Conservation (phyloP, 2,329 filamentous ascomycete species). For the Fusarium palustre region DNA sequence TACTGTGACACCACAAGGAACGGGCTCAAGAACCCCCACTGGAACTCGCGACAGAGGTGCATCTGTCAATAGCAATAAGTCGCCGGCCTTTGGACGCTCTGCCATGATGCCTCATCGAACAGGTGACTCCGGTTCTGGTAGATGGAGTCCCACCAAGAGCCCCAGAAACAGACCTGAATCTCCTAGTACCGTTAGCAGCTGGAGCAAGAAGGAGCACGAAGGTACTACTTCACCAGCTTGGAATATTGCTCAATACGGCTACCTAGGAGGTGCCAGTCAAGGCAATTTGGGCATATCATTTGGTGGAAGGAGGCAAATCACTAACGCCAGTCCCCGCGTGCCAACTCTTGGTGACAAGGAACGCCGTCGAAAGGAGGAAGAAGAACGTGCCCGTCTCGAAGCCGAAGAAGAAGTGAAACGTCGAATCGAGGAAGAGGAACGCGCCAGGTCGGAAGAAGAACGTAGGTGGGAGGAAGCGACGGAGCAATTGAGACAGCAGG, state of each 20-base stretch:
- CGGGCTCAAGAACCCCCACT: constrained; percentile 66
- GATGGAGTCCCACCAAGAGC: constrained; percentile 72
- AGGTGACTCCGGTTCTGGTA: constrained; percentile 66
- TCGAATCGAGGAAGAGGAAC: constrained; percentile 72
- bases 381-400: constrained; percentile 67
- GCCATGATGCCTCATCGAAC: constrained; percentile 62
- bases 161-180: constrained; percentile 66
- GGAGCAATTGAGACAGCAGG: constrained; percentile 67
- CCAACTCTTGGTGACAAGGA: constrained; percentile 89
- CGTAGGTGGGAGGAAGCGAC: constrained; percentile 75
- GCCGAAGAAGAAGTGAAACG: constrained; percentile 65
- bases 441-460: constrained; percentile 71
- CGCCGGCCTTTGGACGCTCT: constrained; percentile 59
- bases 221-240: constrained; percentile 86
- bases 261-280: constrained; percentile 97
- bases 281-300: constrained; percentile 95
- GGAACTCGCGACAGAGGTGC: constrained; percentile 59
- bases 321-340: constrained; percentile 80
- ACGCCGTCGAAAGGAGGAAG: constrained; percentile 70
- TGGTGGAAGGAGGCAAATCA: constrained; percentile 92
- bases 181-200: constrained; percentile 77
- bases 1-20: constrained; percentile 73
- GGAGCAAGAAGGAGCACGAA: constrained; percentile 89
- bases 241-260: constrained; percentile 99
- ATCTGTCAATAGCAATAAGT: constrained; percentile 70